phyloP scores from a whole-genome alignment of 2,329 filamentous ascomycete genomes.

The Epicoccum sorghinum region DNA sequence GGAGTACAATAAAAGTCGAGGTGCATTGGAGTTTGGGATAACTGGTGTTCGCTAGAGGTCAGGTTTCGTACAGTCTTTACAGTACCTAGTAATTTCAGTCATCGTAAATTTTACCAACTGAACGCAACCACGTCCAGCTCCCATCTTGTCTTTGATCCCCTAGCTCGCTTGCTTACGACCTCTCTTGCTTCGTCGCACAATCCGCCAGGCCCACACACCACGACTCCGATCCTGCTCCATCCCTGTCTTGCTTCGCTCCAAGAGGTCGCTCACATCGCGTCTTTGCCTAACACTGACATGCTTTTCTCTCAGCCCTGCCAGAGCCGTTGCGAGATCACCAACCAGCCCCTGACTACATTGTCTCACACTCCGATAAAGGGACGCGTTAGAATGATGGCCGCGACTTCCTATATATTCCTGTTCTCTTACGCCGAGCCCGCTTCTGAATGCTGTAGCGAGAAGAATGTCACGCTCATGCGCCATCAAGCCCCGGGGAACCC shows the following conservation, averaged over 20 bases:
- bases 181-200: constrained; percentile 51
- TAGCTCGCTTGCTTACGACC: constrained; percentile 17
- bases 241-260: constrained; percentile 43
- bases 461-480: not conserved
- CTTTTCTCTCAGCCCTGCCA: constrained; percentile 40
- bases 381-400: constrained; percentile 45
- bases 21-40: no score
- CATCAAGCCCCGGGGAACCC: constrained; percentile 3
- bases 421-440: not conserved
- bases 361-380: constrained; percentile 50
- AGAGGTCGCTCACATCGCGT: constrained; percentile 40
- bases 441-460: not conserved
- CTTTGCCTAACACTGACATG: constrained; percentile 47
- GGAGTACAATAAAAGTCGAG: no score
- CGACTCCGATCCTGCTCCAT: constrained; percentile 48
- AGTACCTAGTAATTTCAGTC: no score
- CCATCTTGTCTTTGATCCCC: constrained; percentile 11
- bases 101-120: constrained; percentile 23
- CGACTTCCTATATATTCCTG: not conserved
- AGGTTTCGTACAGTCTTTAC: no score
- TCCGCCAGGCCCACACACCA: constrained; percentile 50
- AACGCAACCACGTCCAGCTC: constrained; percentile 38
- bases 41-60: no score
- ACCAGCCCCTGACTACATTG: constrained; percentile 32
- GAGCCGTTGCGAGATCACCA: constrained; percentile 34